Base-by-base conservation (phyloP, 768 basidiomycete genomes). In the Boletellus ananiceps region DNA sequence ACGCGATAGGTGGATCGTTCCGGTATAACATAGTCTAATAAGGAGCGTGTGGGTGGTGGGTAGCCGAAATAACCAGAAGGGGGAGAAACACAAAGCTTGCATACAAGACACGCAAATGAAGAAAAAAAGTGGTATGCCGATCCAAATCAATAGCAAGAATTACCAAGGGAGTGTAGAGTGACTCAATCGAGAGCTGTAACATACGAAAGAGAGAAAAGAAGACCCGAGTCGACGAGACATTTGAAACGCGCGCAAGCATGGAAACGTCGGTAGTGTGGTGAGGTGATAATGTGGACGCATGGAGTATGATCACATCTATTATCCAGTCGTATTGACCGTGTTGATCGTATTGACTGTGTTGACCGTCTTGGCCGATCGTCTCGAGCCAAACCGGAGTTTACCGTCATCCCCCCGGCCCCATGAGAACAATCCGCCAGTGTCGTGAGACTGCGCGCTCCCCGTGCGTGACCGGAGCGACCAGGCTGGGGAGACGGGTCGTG, bases 381-480 rank as follows among this genome's bases (percentile, higher is more conserved):
- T 72, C 13, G 88, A 84, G 37, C 88, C 88, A 67, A 91, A 91
- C 50, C 86, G 79, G 52, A 83, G 74, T 59, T 82, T 84, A 15
- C 83, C 77, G 58, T 78, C 81, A 14, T 83, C 81, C 6, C 77
- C 69, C 27, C 80, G 72, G 5, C 76, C 80, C 81, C 82, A 83
- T 0, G 83, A 83, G 64, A 90, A 88, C 37, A 88, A 67, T 1
- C 85, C 79, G 16, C 76, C 76, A 4, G 76, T 75, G n/a, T 86
- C 84, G 54, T 83, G 81, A 5, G 86, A 86, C 43, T 82, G 77
- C 0, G 80, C 63, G 56, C 87, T 88, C n/a, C 86, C 87, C 1
- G 84, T 76, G 21, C 84, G 77, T 18, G 89, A 92, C 15, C 88
- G 83, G 74, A 90, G 84, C 0, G 88, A 90, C 88, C 87, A 92